Percentiles rank a stretch among this genome's conserved stretches.
phyloP scores from a whole-genome alignment of 2,329 filamentous ascomycete genomes.

The Xylaria sp. region DNA sequence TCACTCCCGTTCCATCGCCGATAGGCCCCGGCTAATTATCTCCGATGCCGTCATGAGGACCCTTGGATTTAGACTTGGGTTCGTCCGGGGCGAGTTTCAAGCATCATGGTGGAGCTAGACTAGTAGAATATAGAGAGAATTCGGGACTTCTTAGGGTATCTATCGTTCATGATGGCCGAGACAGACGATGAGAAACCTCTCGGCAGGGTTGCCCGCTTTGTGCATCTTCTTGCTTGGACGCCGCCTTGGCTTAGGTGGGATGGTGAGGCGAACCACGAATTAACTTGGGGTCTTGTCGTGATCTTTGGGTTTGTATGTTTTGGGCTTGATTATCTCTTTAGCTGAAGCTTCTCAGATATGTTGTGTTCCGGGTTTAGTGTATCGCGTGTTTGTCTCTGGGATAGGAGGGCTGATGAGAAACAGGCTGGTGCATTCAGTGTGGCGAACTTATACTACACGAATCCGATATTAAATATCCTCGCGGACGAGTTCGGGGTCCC shows the following conservation, averaged over 20 bases:
- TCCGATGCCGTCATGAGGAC: too few relatives aligned
- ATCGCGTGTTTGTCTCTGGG: background rate
- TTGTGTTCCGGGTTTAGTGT: too few relatives aligned
- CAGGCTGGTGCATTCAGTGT: conserved; percentile 70
- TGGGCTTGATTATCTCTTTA: background rate
- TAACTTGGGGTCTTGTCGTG: conserved; percentile 38
- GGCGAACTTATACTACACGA: conserved; percentile 82
- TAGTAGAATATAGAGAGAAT: too few relatives aligned
- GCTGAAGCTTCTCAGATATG: too few relatives aligned
- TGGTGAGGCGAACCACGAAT: conserved; percentile 33
- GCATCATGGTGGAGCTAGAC: too few relatives aligned
- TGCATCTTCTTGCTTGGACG: conserved; percentile 29
- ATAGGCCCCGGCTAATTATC: too few relatives aligned
- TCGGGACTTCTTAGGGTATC: too few relatives aligned
- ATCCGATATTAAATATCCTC: conserved; percentile 78
- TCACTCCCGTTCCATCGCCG: too few relatives aligned
- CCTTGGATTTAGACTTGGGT: too few relatives aligned
- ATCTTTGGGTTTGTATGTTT: conserved; percentile 44
- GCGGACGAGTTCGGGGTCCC: conserved; percentile 72
- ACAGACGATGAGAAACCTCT: background rate
- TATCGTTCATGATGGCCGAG: background rate
- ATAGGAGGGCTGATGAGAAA: background rate
- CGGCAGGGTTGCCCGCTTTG: background rate
- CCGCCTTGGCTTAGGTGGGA: conserved; percentile 39
- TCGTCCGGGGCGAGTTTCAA: too few relatives aligned